A percentile compares a stretch with the other conserved stretches of the same genome.
Evolutionary conservation across 202 grass and related monocot species (phyloP).

Genomic region (Dendrocalamus latiflorus): DNA sequence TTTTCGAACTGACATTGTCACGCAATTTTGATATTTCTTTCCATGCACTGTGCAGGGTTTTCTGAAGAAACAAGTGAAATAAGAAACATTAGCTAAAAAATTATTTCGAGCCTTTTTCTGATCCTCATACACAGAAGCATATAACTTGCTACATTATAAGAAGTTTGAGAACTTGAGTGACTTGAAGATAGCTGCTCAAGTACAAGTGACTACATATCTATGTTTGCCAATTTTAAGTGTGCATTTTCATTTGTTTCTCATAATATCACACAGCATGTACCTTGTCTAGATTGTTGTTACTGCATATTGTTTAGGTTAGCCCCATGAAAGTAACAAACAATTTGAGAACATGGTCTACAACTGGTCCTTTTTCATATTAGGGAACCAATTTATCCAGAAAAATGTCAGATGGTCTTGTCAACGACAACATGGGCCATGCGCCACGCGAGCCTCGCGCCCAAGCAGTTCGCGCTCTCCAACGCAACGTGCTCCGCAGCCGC

Average conservation of each 20-base stretch:
- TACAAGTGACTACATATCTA: neutral
- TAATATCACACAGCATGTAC: neutral
- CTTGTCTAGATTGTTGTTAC: neutral
- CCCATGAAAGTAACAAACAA: neutral
- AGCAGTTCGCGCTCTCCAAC: too few relatives aligned
- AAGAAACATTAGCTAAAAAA: constrained; percentile 17
- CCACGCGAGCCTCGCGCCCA: too few relatives aligned
- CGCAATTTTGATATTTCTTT: constrained; percentile 76
- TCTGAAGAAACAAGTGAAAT: constrained; percentile 45
- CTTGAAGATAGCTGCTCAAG: neutral
- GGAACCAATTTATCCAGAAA: neutral
- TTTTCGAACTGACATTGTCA: constrained; percentile 73
- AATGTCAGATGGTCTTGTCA: neutral
- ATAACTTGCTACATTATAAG: neutral
- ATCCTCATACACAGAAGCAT: neutral
- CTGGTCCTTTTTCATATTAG: neutral
- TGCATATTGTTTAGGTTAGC: neutral
- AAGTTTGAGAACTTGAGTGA: neutral
- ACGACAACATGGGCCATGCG: neutral
- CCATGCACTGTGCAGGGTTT: constrained; percentile 83
- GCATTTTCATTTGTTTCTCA: neutral
- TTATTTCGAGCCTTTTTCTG: neutral
- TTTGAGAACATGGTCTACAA: neutral
- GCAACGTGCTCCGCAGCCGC: too few relatives aligned
- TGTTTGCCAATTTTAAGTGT: neutral